Conservation (phyloP, 768 basidiomycete genomes). For the Suillus placidus region DNA sequence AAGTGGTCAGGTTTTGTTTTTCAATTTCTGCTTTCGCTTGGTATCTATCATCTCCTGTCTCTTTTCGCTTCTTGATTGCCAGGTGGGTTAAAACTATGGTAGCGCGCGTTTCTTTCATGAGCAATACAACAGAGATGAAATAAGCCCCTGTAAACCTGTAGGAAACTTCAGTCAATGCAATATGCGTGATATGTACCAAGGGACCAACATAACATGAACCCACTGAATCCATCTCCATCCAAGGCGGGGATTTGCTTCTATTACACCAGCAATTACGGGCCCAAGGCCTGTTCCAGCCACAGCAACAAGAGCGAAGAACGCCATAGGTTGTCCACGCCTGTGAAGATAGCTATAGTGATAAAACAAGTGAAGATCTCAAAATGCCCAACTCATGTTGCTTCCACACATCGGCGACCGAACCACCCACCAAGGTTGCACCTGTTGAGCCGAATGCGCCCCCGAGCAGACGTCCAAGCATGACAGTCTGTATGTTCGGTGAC, state of each 20-base stretch:
- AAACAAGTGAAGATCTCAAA: slow-evolving; percentile 1
- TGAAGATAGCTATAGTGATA: not conserved
- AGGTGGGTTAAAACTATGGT: slow-evolving; percentile 65
- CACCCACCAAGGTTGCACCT: slow-evolving; percentile 67
- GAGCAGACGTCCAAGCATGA: slow-evolving; percentile 60
- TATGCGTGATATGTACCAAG: slow-evolving; percentile 7
- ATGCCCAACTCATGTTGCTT: slow-evolving; percentile 49
- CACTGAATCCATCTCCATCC: slow-evolving; percentile 83
- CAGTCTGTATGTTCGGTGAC: slow-evolving; percentile 49
- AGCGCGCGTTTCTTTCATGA: slow-evolving; percentile 71
- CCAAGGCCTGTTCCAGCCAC: slow-evolving; percentile 63
- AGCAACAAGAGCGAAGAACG: slow-evolving; percentile 60
- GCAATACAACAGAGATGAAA: slow-evolving; percentile 48
- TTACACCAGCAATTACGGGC: slow-evolving; percentile 60
- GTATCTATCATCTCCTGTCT: slow-evolving; percentile 64
- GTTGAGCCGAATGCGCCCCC: slow-evolving; percentile 65
- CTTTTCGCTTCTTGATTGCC: slow-evolving; percentile 62
- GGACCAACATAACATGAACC: slow-evolving; percentile 61
- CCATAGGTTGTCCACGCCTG: slow-evolving; percentile 61
- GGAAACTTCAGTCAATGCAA: slow-evolving; percentile 5
- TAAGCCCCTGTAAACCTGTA: slow-evolving; percentile 53
- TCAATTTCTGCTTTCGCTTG: slow-evolving; percentile 68
- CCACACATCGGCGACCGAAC: slow-evolving; percentile 70
- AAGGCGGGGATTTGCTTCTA: slow-evolving; percentile 56
- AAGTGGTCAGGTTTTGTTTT: slow-evolving; percentile 47